Evolutionary conservation across 805 yeast species (phyloP), one percentile per base, ranked within the genome.

Genomic region (Saccharomycopsis lassenensis): DNA sequence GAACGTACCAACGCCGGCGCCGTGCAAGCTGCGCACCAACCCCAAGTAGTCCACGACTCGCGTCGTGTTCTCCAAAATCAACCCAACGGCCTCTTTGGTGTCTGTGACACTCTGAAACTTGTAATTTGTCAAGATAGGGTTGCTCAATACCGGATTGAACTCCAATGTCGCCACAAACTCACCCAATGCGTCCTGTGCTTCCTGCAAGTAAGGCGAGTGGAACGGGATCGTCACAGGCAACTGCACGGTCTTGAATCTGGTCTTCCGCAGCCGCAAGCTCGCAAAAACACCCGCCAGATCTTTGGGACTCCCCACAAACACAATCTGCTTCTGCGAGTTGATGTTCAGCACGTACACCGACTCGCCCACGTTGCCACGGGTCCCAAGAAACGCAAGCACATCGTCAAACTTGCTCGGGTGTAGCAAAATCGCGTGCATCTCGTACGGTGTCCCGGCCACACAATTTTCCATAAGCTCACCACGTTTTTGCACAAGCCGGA

Each of bases 241-340:
- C 10, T 38, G 33, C 11, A 14, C 29, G 2, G 27, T 22, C 24
- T 26, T 34, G 23, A 39, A 19, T 20, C 34, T 23, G 10, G 29
- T n/a, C 8, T 24, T 24, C n/a, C 5, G 15, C 1, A 18, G 8
- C 2, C 19, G 17, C 12, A 35, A 21, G n/a, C n/a, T n/a, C n/a
- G n/a, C n/a, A n/a, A n/a, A n/a, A n/a, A n/a, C n/a, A n/a, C n/a
- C n/a, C n/a, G n/a, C n/a, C n/a, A n/a, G n/a, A n/a, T n/a, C n/a
- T n/a, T n/a, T n/a, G n/a, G n/a, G n/a, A n/a, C n/a, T n/a, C 7
- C 43, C 46, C 3, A 35, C 43, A 15, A 42, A 22, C 11, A 24
- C 36, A n/a, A 42, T 28, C 26, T 42, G 46, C 19, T 29, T 38
- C 10, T 29, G 31, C 2, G 46, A 42, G 22, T 42, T 42, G 19